phyloP scores from a whole-genome alignment of 2,329 filamentous ascomycete genomes.

The Tolypocladium guangdongense region DNA sequence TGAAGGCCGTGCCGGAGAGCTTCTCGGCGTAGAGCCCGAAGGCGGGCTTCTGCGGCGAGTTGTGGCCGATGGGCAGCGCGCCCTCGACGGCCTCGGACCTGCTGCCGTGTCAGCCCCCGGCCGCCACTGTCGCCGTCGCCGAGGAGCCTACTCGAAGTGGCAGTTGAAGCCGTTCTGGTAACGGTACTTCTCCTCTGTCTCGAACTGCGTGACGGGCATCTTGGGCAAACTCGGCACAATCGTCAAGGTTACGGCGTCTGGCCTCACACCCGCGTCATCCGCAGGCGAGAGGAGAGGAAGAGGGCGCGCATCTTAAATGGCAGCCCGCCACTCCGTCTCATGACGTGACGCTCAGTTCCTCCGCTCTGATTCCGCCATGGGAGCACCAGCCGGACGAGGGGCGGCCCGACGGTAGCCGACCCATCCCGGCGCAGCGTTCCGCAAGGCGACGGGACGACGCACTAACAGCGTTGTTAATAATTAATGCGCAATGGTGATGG shows the following conservation, averaged over 20 bases:
- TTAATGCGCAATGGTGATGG: background rate
- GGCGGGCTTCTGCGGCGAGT: conserved; percentile 72
- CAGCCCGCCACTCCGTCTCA: background rate
- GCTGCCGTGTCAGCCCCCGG: conserved; percentile 3
- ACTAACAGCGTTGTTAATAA: background rate
- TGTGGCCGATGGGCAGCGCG: conserved; percentile 65
- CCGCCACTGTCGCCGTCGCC: too few relatives aligned
- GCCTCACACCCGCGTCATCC: background rate
- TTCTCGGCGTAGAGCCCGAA: conserved; percentile 76
- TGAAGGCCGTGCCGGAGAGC: conserved; percentile 62
- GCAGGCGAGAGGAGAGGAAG: background rate
- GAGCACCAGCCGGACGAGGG: conserved; percentile 3
- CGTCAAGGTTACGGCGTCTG: background rate
- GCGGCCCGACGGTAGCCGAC: conserved; percentile 19
- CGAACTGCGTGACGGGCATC: conserved; percentile 41
- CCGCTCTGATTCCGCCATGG: conserved; percentile 11
- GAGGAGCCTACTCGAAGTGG: conserved; percentile 57
- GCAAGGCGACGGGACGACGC: conserved; percentile 2
- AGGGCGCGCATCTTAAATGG: background rate
- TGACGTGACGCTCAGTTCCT: background rate
- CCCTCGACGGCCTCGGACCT: conserved; percentile 71
- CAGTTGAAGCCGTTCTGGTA: conserved; percentile 72
- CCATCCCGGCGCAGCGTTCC: conserved; percentile 11
- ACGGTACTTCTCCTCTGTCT: conserved; percentile 47
- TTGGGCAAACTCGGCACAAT: conserved; percentile 6